These are phyloP conservation scores for Podospora sp. DNA, from an alignment of 495 filamentous ascomycete genomes.

Conservation along the genomic window DNA sequence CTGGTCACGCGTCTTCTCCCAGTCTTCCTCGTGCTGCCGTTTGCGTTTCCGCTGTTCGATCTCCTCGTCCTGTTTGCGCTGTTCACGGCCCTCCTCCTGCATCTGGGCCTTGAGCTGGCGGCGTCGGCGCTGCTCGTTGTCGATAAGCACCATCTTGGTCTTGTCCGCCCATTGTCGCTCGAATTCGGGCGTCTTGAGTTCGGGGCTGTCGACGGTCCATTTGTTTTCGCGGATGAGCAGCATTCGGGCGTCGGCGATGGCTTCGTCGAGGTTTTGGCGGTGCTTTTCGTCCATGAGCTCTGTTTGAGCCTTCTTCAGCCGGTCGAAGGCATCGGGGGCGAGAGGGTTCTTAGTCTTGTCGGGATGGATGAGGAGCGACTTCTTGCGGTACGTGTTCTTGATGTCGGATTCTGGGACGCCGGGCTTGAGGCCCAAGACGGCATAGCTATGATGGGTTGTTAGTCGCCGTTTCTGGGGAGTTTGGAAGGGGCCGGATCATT, in stretches of 20 bases:
- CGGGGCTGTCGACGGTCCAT: conserved; percentile 83
- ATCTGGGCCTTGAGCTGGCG: conserved; percentile 90
- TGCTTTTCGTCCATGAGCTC: conserved; percentile 92
- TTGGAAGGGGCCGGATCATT: conserved; percentile 36
- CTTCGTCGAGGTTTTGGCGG: conserved; percentile 84
- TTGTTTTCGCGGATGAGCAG: conserved; percentile 92
- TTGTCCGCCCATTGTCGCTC: conserved; percentile 84
- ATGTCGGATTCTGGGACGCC: conserved; percentile 96
- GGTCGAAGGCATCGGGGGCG: conserved; percentile 95
- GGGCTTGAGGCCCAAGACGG: conserved; percentile 92
- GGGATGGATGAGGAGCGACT: conserved; percentile 96
- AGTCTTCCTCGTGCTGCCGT: conserved; percentile 87
- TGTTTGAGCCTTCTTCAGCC: conserved; percentile 90
- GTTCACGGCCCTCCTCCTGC: conserved; percentile 93
- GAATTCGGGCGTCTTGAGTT: conserved; percentile 81
- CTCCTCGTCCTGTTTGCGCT: conserved; percentile 86
- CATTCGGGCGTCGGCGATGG: conserved; percentile 93
- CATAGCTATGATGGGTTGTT: conserved; percentile 62
- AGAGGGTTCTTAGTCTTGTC: conserved; percentile 93
- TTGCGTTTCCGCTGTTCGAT: conserved; percentile 84
- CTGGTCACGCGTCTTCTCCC: conserved; percentile 90
- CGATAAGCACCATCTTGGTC: conserved; percentile 87
- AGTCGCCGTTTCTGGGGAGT: conserved; percentile 11
- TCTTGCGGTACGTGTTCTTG: conserved; percentile 88
- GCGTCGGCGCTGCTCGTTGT: conserved; percentile 82